A percentile compares a stretch with the other conserved stretches of the same genome.
Evolutionary conservation across 345 rosid species (phyloP).

Genomic region (Alliaria petiolata): DNA sequence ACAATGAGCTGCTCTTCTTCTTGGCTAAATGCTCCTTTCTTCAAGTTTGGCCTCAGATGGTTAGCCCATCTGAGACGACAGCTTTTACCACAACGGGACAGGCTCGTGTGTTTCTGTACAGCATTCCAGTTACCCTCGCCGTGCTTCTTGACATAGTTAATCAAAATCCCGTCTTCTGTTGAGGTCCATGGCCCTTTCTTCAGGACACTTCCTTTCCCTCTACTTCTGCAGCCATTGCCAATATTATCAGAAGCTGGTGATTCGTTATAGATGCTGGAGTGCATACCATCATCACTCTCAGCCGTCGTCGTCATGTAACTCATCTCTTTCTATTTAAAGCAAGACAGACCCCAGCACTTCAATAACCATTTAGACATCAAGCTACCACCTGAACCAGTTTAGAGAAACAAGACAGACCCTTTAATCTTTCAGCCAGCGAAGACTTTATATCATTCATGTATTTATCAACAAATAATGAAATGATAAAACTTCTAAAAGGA

Average conservation of each 20-base stretch:
- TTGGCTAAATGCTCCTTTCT: conserved; percentile 92
- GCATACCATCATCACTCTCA: conserved; percentile 59
- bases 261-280: conserved; percentile 49
- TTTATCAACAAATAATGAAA: conserved; percentile 9
- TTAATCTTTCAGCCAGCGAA: not conserved
- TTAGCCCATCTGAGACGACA: conserved; percentile 98
- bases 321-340: conserved; percentile 54
- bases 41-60: conserved; percentile 94
- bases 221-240: conserved; percentile 40
- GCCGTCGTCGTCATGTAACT: conserved; percentile 39
- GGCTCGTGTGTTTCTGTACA: conserved; percentile 84
- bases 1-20: conserved; percentile 89
- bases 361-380: conserved; percentile 40
- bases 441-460: not conserved
- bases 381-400: conserved; percentile 39
- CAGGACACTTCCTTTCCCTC: conserved; percentile 45
- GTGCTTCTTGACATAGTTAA: conserved; percentile 88
- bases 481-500: conserved; percentile 15
- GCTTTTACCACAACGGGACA: conserved; percentile 96
- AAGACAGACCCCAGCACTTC: conserved; percentile 33
- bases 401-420: conserved; percentile 17
- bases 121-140: conserved; percentile 99
- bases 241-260: conserved; percentile 50
- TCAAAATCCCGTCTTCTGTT: conserved; percentile 84
- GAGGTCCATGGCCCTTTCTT: conserved; percentile 99